Evolutionary conservation across 2,329 filamentous ascomycete species (phyloP), one percentile per base, ranked within the genome.

Genomic region (Aspergillus thermomutatus): DNA sequence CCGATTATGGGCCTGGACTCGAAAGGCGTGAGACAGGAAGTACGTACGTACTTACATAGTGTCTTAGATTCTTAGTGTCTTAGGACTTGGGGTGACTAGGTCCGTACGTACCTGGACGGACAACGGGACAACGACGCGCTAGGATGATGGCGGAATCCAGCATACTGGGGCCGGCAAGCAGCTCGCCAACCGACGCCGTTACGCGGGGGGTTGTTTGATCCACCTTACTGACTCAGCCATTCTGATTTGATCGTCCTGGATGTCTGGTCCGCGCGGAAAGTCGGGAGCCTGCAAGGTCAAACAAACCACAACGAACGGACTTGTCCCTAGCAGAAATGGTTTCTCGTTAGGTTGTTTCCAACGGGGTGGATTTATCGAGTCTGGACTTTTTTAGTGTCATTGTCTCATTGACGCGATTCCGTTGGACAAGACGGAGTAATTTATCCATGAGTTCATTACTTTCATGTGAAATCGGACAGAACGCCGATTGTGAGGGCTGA

Each of bases 131-230:
- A 46, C 21, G 43, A 25, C 23, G 43, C 43, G 23, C 43, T 46
- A 46, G 43, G 43, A 46, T 46, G 43, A 7, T 46, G 21, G 23
- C 43, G 43, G 43, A 46, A 55, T 51, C 60, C 53, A 55, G 57
- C 55, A 47, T 28, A 48, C 55, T 63, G 61, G 57, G 41, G 59
- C 57, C 53, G 59, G 59, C 49, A 53, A 26, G 21, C 43, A 46
- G n/a, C 43, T 25, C 23, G 43, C 43, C 43, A 46, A 46, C 43
- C 43, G 25, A 46, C 10, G 27, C 50, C 31, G 52, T 58, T 60
- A 59, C 58, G 58, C 56, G 54, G 54, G 58, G 58, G 46, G 51
- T 45, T 51, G 51, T 54, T 50, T 53, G 55, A 57, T 56, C 49
- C 23, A 53, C 53, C 52, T 37, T 49, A 31, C 31, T 50, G 45